These are phyloP conservation scores for Rosa hybrid DNA, from an alignment of 331 rosid species.

Conservation along the genomic window DNA sequence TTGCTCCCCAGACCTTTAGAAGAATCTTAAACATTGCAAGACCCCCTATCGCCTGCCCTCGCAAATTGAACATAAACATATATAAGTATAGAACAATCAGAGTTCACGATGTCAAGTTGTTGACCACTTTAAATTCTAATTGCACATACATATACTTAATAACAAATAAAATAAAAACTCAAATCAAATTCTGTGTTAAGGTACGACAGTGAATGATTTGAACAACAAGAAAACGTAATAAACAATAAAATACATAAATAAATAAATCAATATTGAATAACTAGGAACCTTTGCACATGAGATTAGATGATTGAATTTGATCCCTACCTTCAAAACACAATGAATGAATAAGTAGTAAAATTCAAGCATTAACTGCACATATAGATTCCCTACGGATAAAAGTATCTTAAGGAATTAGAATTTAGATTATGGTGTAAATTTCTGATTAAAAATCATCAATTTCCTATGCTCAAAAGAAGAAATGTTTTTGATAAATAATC, in stretches of 20 bases:
- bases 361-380: no score
- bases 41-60: constrained; percentile 63
- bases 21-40: constrained; percentile 62
- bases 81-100: neutral
- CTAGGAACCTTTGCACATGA: neutral
- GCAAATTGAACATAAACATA: neutral
- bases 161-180: neutral
- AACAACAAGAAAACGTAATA: neutral
- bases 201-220: neutral
- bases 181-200: neutral
- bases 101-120: neutral
- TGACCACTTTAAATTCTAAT: neutral
- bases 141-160: neutral
- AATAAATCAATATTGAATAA: neutral
- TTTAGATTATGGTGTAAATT: neutral
- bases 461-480: neutral
- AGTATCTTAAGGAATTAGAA: no score
- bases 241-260: neutral
- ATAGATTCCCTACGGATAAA: no score
- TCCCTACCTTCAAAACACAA: neutral
- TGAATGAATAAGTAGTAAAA: no score
- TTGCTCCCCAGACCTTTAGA: constrained; percentile 62
- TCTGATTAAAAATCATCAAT: neutral
- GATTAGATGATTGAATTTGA: neutral
- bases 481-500: neutral